These are phyloP conservation scores for Chaetomium olivaceum DNA, from an alignment of 2,329 filamentous ascomycete species.

Conservation along the genomic window DNA sequence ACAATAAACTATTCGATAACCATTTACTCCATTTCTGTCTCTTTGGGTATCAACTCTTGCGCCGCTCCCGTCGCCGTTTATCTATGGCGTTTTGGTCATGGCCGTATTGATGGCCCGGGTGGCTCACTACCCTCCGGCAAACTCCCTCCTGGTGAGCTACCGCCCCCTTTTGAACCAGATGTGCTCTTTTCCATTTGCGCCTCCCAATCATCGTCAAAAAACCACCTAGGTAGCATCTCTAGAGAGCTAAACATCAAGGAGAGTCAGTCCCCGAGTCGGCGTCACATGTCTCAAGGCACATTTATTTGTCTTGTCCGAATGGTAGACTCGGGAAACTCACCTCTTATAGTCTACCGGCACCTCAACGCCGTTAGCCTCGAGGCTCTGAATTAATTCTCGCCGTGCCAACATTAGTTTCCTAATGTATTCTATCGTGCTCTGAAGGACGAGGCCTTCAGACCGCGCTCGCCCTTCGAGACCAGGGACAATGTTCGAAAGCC, in stretches of 20 bases:
- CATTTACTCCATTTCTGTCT: not conserved
- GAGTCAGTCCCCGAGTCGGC: not conserved
- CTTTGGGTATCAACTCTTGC: not conserved
- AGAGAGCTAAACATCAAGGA: slow-evolving; percentile 3
- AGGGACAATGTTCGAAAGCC: slow-evolving; percentile 76
- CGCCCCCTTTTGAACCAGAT: not conserved
- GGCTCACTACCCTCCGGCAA: not conserved
- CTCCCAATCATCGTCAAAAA: slow-evolving; percentile 1
- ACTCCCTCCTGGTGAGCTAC: not conserved
- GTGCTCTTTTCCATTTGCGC: not conserved
- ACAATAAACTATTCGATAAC: not conserved
- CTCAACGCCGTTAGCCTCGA: slow-evolving; percentile 59
- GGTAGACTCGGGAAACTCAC: slow-evolving; percentile 21
- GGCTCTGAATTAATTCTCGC: slow-evolving; percentile 56
- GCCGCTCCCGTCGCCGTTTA: not conserved
- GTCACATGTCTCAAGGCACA: too few species aligned
- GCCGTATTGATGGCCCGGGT: not conserved
- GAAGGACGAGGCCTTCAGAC: slow-evolving; percentile 82
- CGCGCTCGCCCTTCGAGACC: slow-evolving; percentile 80
- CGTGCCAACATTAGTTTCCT: slow-evolving; percentile 60
- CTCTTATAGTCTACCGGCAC: slow-evolving; percentile 45
- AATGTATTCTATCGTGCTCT: slow-evolving; percentile 67
- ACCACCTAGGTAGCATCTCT: slow-evolving; percentile 9
- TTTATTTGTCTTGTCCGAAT: not conserved
- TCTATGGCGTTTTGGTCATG: not conserved